phyloP scores from a whole-genome alignment of 768 basidiomycete species.

The Coprinellus micaceus region DNA sequence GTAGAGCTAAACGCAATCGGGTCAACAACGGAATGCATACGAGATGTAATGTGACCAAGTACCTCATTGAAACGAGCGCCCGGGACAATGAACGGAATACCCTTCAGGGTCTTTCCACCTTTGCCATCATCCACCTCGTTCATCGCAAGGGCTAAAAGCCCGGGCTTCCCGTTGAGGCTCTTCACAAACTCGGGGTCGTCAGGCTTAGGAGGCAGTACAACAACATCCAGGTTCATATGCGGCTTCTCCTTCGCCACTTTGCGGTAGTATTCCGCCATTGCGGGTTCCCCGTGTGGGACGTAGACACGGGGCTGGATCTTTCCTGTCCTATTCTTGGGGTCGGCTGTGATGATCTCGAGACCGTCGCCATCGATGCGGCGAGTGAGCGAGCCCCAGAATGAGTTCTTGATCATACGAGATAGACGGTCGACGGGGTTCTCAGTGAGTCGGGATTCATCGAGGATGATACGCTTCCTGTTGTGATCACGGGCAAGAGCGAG shows the following conservation, averaged over 20 bases:
- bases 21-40: background rate
- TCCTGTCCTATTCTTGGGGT: slow-evolving; percentile 94
- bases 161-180: slow-evolving; percentile 90
- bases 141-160: slow-evolving; percentile 94
- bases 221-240: slow-evolving; percentile 90
- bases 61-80: slow-evolving; percentile 95
- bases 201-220: slow-evolving; percentile 80
- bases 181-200: slow-evolving; percentile 89
- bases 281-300: slow-evolving; percentile 88
- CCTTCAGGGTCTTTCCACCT: slow-evolving; percentile 80
- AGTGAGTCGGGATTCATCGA: slow-evolving; percentile 96
- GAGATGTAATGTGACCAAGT: slow-evolving; percentile 18
- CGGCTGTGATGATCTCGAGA: slow-evolving; percentile 94
- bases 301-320: slow-evolving; percentile 91
- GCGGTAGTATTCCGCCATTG: slow-evolving; percentile 94
- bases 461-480: slow-evolving; percentile 90
- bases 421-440: slow-evolving; percentile 98
- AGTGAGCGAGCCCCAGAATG: slow-evolving; percentile 97
- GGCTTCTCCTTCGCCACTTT: slow-evolving; percentile 88
- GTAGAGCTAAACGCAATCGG: slow-evolving; percentile 56
- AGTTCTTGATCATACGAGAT: slow-evolving; percentile 95
- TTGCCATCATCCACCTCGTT: slow-evolving; percentile 78
- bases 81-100: slow-evolving; percentile 95
- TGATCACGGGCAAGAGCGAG: slow-evolving; percentile 95
- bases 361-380: slow-evolving; percentile 96